Evolutionary conservation across 441 rosid genomes (phyloP), one percentile per base, ranked within the genome.

Genomic region (Biscutella laevigata): DNA sequence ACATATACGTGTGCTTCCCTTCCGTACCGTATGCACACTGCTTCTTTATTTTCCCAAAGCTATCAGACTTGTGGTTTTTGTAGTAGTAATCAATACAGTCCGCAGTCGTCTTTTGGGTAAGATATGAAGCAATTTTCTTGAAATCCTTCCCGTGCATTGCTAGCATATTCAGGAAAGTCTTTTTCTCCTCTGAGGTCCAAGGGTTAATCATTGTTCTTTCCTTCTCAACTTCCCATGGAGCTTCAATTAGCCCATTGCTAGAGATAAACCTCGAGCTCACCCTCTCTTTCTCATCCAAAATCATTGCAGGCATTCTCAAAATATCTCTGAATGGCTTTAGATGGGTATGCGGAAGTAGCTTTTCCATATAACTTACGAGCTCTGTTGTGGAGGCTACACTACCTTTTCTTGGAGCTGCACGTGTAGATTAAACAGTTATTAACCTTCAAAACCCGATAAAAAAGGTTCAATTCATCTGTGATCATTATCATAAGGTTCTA

Each of bases 71-170:
- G 73, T 87, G 99, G 66, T 94, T 94, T 67, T 89, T 94, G 77
- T 89, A 94, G 74, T 94, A 94, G 67, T 89, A 94, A 69, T 89
- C 86, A 40, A 94, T 81, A 70, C 98, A 94, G 67, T 90, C 98
- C 11, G 99, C 98, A 68, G 90, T 94, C 34, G 86, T 87, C 76
- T 94, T 94, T 60, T 87, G 88, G 47, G 84, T 78, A 50, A 94
- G 86, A 74, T 68, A 90, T 14, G 90, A 72, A 66, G 98, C 87
- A 66, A 94, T 85, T 73, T 76, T 90, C 46, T 70, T 66, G 61
- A 90, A 94, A 74, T 90, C 86, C 74, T 94, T 94, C 59, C 99
- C 98, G 40, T 76, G 77, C 7, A 59, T 25, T 5, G 83, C 86
- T 48, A 94, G 72, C 83, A 90, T 90, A 44, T 76, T 76, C 52